phyloP scores from a whole-genome alignment of 257 asterid species.

The Solanum sparsipilum region DNA sequence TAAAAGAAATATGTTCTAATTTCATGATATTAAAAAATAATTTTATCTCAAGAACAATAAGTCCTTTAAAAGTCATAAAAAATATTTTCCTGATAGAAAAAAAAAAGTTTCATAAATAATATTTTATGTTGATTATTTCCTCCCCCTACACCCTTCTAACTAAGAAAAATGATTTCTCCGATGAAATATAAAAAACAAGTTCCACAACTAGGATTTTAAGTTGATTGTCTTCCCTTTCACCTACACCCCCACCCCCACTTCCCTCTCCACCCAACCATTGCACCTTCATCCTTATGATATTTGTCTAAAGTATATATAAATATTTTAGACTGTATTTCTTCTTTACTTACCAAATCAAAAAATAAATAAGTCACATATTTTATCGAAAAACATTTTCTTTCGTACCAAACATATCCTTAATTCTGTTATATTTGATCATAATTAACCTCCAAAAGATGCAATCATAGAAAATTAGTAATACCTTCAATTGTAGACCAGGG shows the following conservation, averaged over 20 bases:
- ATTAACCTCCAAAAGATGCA: background rate
- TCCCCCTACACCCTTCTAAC: too few species aligned
- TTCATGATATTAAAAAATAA: too few species aligned
- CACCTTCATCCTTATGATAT: background rate
- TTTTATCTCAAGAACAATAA: background rate
- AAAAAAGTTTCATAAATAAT: background rate
- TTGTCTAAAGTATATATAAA: too few species aligned
- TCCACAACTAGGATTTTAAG: too few species aligned
- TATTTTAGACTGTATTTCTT: background rate
- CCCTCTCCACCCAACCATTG: background rate
- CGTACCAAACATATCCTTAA: background rate
- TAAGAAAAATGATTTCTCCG: too few species aligned
- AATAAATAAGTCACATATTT: background rate
- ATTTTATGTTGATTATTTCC: background rate
- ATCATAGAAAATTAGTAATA: background rate
- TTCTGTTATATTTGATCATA: background rate
- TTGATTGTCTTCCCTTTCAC: too few species aligned
- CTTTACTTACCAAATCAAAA: background rate
- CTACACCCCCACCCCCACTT: background rate
- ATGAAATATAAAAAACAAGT: too few species aligned
- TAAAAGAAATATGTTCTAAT: too few species aligned
- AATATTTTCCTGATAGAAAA: too few species aligned
- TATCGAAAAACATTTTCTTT: background rate
- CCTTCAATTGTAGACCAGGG: conserved; percentile 10
- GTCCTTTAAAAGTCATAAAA: background rate